phyloP scores from a whole-genome alignment of 352 stramenopile genomes.

The Phytophthora melonis region DNA sequence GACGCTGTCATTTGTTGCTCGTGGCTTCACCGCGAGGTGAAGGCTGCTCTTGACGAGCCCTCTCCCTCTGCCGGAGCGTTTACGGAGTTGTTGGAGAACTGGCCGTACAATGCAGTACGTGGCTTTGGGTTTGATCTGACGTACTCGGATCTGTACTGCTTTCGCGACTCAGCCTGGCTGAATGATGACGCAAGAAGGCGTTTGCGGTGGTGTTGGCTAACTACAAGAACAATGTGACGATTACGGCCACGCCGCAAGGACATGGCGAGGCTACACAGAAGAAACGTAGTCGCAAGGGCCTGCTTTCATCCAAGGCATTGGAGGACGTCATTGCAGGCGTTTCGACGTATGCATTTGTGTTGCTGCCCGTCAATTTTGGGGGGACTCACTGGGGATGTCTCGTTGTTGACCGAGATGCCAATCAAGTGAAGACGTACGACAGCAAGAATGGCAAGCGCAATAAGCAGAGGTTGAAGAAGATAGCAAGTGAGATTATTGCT shows the following conservation, averaged over 20 bases:
- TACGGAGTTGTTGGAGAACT: background rate
- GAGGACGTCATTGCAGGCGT: background rate
- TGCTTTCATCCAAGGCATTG: background rate
- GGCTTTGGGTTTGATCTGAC: constrained; percentile 6
- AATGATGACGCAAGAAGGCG: background rate
- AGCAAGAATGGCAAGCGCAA: constrained; percentile 10
- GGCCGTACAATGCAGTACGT: background rate
- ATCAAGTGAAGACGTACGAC: constrained; percentile 15
- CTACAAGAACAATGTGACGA: background rate
- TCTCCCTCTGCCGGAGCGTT: no score
- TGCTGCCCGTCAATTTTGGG: no score
- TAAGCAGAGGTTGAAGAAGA: no score
- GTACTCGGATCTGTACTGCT: constrained; percentile 14
- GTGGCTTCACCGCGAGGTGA: no score
- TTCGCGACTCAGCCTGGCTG: background rate
- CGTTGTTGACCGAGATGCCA: constrained; percentile 4
- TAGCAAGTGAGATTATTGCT: no score
- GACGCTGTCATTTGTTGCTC: no score
- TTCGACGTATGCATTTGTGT: background rate
- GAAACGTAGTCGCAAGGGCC: no score
- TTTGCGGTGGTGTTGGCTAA: constrained; percentile 5
- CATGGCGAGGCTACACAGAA: background rate
- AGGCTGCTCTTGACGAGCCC: no score
- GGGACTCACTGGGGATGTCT: no score
- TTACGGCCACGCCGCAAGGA: background rate